A percentile compares a stretch with the other conserved stretches of the same genome.
Conservation (phyloP, 495 filamentous ascomycete genomes). For the Lasiosphaeria hispida region DNA sequence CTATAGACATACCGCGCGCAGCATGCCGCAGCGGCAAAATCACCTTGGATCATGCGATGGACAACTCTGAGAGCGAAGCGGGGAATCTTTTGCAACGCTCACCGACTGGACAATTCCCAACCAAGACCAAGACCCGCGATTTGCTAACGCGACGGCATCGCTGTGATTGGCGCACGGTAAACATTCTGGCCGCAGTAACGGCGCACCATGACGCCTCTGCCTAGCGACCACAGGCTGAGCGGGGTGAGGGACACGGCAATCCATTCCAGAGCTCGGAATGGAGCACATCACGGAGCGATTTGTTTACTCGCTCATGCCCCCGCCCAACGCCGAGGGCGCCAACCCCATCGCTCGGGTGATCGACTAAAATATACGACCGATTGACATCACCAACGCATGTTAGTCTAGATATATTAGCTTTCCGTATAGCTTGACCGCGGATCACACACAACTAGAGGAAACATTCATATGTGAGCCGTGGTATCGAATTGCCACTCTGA, state of each 20-base stretch:
- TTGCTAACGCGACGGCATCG: not conserved
- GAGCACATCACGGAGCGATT: too few relatives aligned
- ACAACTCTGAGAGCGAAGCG: not conserved
- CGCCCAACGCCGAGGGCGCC: not conserved
- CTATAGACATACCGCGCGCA: too few relatives aligned
- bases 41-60: constrained; percentile 27
- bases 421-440: constrained; percentile 3
- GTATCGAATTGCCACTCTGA: constrained; percentile 5
- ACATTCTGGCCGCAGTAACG: constrained; percentile 9
- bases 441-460: not conserved
- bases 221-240: not conserved
- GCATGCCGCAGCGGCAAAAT: constrained; percentile 29
- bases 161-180: constrained; percentile 6
- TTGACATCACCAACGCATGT: constrained; percentile 1
- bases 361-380: not conserved
- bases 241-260: too few relatives aligned
- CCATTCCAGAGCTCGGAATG: too few relatives aligned
- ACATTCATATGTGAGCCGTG: constrained; percentile 3
- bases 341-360: not conserved
- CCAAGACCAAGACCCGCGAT: not conserved
- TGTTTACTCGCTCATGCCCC: not conserved
- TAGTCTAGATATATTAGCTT: not conserved
- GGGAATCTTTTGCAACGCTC: not conserved
- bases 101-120: constrained; percentile 13
- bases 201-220: not conserved